Evolutionary conservation across 768 basidiomycete species (phyloP).

Genomic region (Exsudoporus frostii): DNA sequence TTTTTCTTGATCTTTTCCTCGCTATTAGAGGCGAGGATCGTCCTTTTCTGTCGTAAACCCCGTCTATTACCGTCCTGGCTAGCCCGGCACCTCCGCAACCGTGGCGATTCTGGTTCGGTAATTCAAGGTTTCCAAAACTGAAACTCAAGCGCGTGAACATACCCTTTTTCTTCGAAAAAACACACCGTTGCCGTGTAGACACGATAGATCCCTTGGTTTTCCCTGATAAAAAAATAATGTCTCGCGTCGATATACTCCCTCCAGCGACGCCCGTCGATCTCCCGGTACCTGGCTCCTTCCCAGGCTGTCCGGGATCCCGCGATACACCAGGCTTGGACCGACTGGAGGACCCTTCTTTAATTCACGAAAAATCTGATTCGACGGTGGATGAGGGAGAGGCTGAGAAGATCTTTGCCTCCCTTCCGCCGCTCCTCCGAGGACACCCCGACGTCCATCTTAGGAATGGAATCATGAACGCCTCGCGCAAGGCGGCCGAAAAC

Average conservation of each 20-base stretch:
- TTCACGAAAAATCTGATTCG: constrained; percentile 51
- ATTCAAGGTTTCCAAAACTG: constrained; percentile 41
- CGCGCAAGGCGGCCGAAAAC: constrained; percentile 46
- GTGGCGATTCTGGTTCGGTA: constrained; percentile 78
- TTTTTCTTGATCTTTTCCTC: constrained; percentile 51
- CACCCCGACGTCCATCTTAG: constrained; percentile 74
- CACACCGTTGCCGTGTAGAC: constrained; percentile 25
- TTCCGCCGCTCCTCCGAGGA: constrained; percentile 67
- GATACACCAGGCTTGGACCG: constrained; percentile 20
- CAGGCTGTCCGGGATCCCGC: constrained; percentile 22
- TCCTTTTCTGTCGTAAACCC: constrained; percentile 55
- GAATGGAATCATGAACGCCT: constrained; percentile 70
- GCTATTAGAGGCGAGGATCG: constrained; percentile 68
- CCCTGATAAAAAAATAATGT: constrained; percentile 44
- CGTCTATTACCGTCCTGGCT: constrained; percentile 50
- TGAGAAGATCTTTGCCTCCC: constrained; percentile 52
- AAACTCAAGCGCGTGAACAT: constrained; percentile 23
- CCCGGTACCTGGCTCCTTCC: constrained; percentile 30
- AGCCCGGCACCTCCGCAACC: constrained; percentile 60
- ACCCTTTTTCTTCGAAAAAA: constrained; percentile 25
- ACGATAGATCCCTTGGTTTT: constrained; percentile 19
- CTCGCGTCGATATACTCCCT: constrained; percentile 51
- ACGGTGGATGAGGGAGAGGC: constrained; percentile 31
- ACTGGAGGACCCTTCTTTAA: constrained; percentile 7
- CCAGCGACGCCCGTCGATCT: constrained; percentile 28